A percentile compares a stretch with the other conserved stretches of the same genome.
Conservation (phyloP, 176 grass and related monocot species). For the Hyparrhenia diplandra region DNA sequence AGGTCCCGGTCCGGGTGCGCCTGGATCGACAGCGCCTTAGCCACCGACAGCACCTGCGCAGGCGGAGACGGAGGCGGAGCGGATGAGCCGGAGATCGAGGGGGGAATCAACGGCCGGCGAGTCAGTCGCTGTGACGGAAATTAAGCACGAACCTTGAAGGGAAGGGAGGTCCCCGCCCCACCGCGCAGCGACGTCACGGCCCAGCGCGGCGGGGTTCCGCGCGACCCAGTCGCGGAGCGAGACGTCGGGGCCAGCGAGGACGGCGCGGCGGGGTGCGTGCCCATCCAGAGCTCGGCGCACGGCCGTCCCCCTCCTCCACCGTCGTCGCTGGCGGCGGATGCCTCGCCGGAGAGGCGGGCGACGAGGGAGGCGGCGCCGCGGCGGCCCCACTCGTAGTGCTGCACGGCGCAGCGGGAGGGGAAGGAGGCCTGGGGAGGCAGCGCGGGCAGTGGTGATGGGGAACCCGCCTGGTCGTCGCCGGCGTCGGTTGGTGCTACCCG, state of each 20-base stretch:
- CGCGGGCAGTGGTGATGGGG: not conserved
- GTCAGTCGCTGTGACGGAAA: no score
- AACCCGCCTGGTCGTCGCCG: not conserved
- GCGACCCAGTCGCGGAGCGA: slow-evolving; percentile 40
- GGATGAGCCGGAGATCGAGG: no score
- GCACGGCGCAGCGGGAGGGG: slow-evolving; percentile 57
- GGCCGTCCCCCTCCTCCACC: no score
- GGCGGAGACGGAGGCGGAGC: no score
- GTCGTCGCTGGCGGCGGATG: not conserved
- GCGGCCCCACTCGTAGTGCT: slow-evolving; percentile 88
- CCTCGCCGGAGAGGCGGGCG: slow-evolving; percentile 42
- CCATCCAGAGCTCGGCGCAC: slow-evolving; percentile 92
- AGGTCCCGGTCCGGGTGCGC: no score
- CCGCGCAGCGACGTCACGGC: slow-evolving; percentile 23
- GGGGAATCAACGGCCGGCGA: no score
- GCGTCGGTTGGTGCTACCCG: not conserved
- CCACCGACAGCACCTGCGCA: no score
- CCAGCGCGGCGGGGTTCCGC: no score
- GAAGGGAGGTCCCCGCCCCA: slow-evolving; percentile 87
- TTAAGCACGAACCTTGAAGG: no score
- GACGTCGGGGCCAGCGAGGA: slow-evolving; percentile 39
- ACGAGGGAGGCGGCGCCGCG: slow-evolving; percentile 42
- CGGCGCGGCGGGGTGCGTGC: slow-evolving; percentile 78
- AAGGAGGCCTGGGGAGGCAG: not conserved
- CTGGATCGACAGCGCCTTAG: no score